Conservation (phyloP, 2,329 filamentous ascomycete genomes). For the Sporothrix phasma region DNA sequence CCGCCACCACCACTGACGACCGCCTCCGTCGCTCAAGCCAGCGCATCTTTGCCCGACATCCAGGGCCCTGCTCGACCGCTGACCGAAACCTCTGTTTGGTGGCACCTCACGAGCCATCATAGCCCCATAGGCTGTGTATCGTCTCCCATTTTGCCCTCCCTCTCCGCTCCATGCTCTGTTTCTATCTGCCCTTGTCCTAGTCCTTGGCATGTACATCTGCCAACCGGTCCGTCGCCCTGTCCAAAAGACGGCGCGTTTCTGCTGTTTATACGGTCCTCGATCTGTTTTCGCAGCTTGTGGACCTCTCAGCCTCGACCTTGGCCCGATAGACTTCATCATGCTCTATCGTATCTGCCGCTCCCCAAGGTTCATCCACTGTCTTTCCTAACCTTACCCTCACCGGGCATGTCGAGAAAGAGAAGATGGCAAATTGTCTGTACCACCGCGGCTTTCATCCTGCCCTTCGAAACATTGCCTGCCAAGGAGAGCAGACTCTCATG, state of each 20-base stretch:
- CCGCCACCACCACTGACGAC: not conserved
- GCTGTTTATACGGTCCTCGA: not conserved
- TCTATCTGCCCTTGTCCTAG: not conserved
- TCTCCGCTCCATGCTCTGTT: not conserved
- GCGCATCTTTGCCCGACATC: not conserved
- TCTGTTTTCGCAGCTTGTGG: not conserved
- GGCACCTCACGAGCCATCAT: conserved; percentile 5
- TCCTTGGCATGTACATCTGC: not conserved
- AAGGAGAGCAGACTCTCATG: not conserved
- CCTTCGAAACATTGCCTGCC: not conserved
- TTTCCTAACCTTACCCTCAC: not conserved
- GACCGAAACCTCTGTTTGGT: not conserved
- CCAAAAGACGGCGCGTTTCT: not conserved
- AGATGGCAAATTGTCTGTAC: not conserved
- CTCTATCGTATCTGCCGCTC: not conserved
- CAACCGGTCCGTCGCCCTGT: not conserved
- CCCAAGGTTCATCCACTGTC: not conserved
- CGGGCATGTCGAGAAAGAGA: no score
- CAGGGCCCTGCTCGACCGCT: not conserved
- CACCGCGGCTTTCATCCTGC: not conserved
- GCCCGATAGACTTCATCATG: not conserved
- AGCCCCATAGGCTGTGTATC: conserved; percentile 12
- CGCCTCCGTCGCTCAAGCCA: not conserved
- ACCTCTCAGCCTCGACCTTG: not conserved
- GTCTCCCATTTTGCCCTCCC: conserved; percentile 8